Base-by-base conservation (phyloP, 805 yeast genomes). In the Candida chauliodis region DNA sequence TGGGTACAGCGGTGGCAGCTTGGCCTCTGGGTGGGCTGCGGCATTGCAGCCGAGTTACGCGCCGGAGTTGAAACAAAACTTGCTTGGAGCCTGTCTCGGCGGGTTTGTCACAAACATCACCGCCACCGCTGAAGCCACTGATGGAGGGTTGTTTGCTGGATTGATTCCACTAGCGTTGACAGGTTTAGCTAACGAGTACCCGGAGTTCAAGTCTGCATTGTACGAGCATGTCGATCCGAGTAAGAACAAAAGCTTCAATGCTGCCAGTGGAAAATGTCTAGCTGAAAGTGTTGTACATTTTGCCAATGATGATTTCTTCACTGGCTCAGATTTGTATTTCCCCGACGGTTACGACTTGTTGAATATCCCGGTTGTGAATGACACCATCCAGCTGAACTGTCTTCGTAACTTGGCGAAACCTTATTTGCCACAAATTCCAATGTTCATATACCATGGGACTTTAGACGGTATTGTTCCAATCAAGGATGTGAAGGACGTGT, bases 1-100 rank as follows among this genome's bases (percentile, higher is more conserved):
- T 62, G 71, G 71, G 0, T 66, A 58, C 37, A 59, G 66, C 3
- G 71, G 71, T n/a, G 71, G 69, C 8, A 51, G 66, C 1, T 41
- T 63, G 21, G 66, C 71, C 10, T 37, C 61, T 13, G 56, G 62
- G 5, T 66, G 71, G 71, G 69, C 68, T 10, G 58, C 63, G 3
- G 52, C 59, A 7, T 44, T 61, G 19, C 67, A 60, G 41, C 68
- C 68, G 8, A 34, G 43, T 1, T 65, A 65, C 40, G 69, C 70
- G 4, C 61, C 63, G 2, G 70, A 66, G 45, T 43, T 49, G 19
- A 33, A 22, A 36, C 38, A 46, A 9, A 53, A 39, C 36, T 52
- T 45, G 4, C 39, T 44, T 15, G 71, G 70, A 16, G 63, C 51
- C 13, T 63, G 64, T 1, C 20, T 63, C 17, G 70, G 70, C 8